Percentiles rank a stretch among this genome's conserved stretches.
Conservation (phyloP, 2,329 filamentous ascomycete genomes). For the Aurifilum marmelostoma region DNA sequence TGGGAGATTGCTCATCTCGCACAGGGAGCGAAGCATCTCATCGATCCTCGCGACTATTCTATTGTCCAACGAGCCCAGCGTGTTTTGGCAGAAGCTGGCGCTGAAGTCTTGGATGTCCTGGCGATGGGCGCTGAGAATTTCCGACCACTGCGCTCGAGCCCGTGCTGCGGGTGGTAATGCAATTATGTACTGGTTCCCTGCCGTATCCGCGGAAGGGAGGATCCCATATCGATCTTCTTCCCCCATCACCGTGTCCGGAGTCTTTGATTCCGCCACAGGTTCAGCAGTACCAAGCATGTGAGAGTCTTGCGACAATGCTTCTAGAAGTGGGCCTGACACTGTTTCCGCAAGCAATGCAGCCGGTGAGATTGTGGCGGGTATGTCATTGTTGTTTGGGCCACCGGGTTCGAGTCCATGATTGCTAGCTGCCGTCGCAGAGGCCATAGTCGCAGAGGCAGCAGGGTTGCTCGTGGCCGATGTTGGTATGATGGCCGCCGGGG, state of each 20-base stretch:
- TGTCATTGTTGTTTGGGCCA: conserved; percentile 7
- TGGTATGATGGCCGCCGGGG: conserved; percentile 17
- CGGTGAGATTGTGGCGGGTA: conserved; percentile 25
- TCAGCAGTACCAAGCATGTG: not conserved
- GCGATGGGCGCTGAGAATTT: conserved; percentile 50
- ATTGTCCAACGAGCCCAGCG: conserved; percentile 43
- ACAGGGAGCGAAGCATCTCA: conserved; percentile 53
- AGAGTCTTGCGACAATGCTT: conserved; percentile 7
- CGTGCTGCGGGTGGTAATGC: conserved; percentile 61
- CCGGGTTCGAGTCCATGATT: conserved; percentile 12
- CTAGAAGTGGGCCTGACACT: conserved; percentile 9
- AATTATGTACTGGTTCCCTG: conserved; percentile 51
- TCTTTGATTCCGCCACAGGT: not conserved
- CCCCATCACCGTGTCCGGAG: conserved; percentile 3
- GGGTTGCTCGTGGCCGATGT: conserved; percentile 16
- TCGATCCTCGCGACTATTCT: conserved; percentile 52
- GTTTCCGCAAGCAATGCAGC: conserved; percentile 20
- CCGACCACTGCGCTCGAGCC: conserved; percentile 55
- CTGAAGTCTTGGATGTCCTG: conserved; percentile 51
- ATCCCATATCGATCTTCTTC: conserved; percentile 22
- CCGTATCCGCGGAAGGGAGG: conserved; percentile 30
- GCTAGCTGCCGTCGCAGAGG: conserved; percentile 11
- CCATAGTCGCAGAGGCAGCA: conserved; percentile 8
- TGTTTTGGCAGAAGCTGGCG: conserved; percentile 45
- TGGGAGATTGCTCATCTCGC: conserved; percentile 61